A percentile compares a stretch with the other conserved stretches of the same genome.
These are phyloP conservation scores for Lathyrus sativus DNA, from an alignment of 306 rosid species.

Conservation along the genomic window DNA sequence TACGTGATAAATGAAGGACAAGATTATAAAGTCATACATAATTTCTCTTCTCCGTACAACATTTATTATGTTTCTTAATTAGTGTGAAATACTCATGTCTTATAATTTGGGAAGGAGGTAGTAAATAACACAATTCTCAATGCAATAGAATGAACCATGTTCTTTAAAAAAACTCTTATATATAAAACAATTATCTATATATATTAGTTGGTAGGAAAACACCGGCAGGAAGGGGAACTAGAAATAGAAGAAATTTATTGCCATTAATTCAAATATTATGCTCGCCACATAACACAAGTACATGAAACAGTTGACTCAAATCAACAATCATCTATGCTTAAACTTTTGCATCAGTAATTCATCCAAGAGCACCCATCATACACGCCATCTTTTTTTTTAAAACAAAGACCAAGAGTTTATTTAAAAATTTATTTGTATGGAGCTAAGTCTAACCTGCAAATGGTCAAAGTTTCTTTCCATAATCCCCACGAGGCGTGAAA, in stretches of 20 bases:
- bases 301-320: background rate
- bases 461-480: slow-evolving; percentile 93
- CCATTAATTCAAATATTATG: slow-evolving; percentile 26
- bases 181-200: slow-evolving; percentile 18
- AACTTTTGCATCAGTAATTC: slow-evolving; percentile 22
- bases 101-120: too few species aligned
- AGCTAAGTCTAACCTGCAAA: slow-evolving; percentile 70
- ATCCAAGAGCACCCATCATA: slow-evolving; percentile 15
- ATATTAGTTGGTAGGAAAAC: slow-evolving; percentile 18
- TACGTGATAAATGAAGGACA: too few species aligned
- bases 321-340: slow-evolving; percentile 17
- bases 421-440: slow-evolving; percentile 18
- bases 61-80: too few species aligned
- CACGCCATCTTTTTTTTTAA: slow-evolving; percentile 21
- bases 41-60: too few species aligned
- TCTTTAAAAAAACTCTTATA: background rate
- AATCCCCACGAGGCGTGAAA: slow-evolving; percentile 78
- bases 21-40: too few species aligned
- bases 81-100: too few species aligned
- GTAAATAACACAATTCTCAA: background rate
- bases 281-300: background rate
- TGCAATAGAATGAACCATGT: slow-evolving; percentile 8
- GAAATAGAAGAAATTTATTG: slow-evolving; percentile 7
- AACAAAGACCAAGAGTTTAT: slow-evolving; percentile 22
- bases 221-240: slow-evolving; percentile 14